Evolutionary conservation across 169 alveolate species (phyloP).

Genomic region (Eimeria maxima): DNA sequence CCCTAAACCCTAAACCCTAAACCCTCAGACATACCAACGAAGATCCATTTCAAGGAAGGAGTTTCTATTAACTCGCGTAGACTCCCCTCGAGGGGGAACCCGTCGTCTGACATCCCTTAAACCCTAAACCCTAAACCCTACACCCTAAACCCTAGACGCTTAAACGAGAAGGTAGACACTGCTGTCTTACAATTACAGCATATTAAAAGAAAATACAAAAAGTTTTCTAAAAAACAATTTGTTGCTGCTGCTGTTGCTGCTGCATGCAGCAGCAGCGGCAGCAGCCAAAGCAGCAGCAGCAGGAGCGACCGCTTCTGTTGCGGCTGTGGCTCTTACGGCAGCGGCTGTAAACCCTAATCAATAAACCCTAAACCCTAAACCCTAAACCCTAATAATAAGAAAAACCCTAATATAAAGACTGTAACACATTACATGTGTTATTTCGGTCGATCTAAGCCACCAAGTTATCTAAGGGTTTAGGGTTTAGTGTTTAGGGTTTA

Average conservation of each 20-base stretch:
- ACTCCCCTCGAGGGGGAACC: slow-evolving; percentile 69
- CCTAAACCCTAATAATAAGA: background rate
- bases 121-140: slow-evolving; percentile 49
- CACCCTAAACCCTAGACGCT: slow-evolving; percentile 19
- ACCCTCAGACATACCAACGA: slow-evolving; percentile 94
- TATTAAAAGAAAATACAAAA: background rate
- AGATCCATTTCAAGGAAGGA: slow-evolving; percentile 97
- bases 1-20: slow-evolving; percentile 49
- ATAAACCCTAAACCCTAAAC: slow-evolving; percentile 32
- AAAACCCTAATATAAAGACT: background rate
- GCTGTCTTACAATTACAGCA: background rate
- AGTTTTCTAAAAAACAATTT: background rate
- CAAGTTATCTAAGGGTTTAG: background rate
- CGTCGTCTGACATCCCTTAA: slow-evolving; percentile 51
- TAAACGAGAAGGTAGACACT: background rate
- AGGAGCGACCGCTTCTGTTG: background rate
- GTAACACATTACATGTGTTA: background rate
- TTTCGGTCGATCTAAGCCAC: background rate
- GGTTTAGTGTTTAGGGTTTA: slow-evolving; percentile 39
- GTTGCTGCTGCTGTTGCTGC: slow-evolving; percentile 12
- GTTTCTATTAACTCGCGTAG: slow-evolving; percentile 61
- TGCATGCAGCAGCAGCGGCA: slow-evolving; percentile 26
- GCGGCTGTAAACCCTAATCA: background rate
- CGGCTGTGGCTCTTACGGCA: background rate
- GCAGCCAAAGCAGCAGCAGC: slow-evolving; percentile 22